phyloP scores from a whole-genome alignment of 2,329 filamentous ascomycete genomes.

The Colletotrichum coccodes region DNA sequence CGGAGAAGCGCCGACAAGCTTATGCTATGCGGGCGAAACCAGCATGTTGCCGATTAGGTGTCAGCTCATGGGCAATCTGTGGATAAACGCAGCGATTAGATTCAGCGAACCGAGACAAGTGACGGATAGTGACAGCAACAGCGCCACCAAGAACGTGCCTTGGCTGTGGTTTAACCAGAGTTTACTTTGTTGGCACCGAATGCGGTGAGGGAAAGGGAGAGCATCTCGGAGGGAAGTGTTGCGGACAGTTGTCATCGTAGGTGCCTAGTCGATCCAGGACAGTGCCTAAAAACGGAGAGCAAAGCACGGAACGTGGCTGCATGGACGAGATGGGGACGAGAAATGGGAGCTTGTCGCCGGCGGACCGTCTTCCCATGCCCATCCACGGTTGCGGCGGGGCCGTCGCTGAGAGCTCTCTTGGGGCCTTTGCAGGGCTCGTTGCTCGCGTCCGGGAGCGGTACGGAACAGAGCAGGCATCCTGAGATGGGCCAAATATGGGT shows the following conservation, averaged over 20 bases:
- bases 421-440: not conserved
- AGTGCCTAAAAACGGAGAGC: not conserved
- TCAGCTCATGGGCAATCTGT: conserved; percentile 17
- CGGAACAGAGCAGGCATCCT: not conserved
- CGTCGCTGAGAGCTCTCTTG: not conserved
- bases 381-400: conserved; percentile 8
- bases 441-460: conserved; percentile 13
- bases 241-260: not conserved
- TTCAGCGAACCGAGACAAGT: conserved; percentile 17
- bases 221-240: not conserved
- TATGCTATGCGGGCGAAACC: not conserved
- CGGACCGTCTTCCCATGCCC: not conserved
- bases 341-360: not conserved
- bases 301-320: not conserved
- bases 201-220: conserved; percentile 7
- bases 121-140: conserved; percentile 17
- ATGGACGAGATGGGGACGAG: not conserved
- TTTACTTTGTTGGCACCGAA: conserved; percentile 2
- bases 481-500: not conserved
- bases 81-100: not conserved
- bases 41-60: conserved; percentile 7
- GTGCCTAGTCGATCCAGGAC: not conserved
- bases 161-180: not conserved
- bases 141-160: conserved; percentile 1
- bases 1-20: not conserved